Conservation (phyloP, 306 rosid genomes). For the Notholithocarpus densiflorus region DNA sequence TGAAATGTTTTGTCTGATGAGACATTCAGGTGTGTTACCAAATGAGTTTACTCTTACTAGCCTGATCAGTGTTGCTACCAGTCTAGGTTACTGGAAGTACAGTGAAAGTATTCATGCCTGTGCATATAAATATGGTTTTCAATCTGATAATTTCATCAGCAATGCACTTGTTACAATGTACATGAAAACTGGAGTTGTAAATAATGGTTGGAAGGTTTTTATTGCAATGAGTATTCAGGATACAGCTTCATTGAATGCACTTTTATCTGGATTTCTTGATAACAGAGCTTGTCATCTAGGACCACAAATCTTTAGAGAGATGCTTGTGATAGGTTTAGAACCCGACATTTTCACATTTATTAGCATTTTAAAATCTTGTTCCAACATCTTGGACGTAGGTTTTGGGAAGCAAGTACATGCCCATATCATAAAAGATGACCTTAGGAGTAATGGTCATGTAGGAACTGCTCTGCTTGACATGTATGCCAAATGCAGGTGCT, state of each 20-base stretch:
- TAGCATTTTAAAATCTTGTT: slow-evolving; percentile 37
- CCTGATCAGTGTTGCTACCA: slow-evolving; percentile 27
- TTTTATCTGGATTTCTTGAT: slow-evolving; percentile 40
- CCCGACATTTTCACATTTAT: slow-evolving; percentile 34
- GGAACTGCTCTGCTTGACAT: slow-evolving; percentile 32
- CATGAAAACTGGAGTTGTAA: slow-evolving; percentile 30
- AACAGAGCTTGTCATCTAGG: slow-evolving; percentile 16
- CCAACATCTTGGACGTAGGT: slow-evolving; percentile 22
- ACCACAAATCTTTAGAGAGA: slow-evolving; percentile 26
- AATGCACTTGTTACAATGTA: slow-evolving; percentile 36
- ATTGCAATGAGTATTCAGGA: slow-evolving; percentile 12
- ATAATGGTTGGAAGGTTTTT: slow-evolving; percentile 30
- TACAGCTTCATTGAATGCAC: slow-evolving; percentile 30
- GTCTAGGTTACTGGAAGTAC: slow-evolving; percentile 21
- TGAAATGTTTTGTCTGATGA: slow-evolving; percentile 32
- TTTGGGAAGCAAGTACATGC: slow-evolving; percentile 40
- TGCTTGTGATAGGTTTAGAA: slow-evolving; percentile 33
- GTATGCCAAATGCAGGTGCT: slow-evolving; percentile 34
- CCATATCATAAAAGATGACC: slow-evolving; percentile 26
- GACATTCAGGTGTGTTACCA: slow-evolving; percentile 25
- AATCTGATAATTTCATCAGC: slow-evolving; percentile 26
- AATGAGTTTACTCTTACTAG: slow-evolving; percentile 35
- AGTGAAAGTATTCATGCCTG: slow-evolving; percentile 36
- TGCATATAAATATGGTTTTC: slow-evolving; percentile 29
- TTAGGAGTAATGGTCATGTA: slow-evolving; percentile 28